These are phyloP conservation scores for Chrysoporthe austroafricana DNA, from an alignment of 2,329 filamentous ascomycete genomes.

Conservation along the genomic window DNA sequence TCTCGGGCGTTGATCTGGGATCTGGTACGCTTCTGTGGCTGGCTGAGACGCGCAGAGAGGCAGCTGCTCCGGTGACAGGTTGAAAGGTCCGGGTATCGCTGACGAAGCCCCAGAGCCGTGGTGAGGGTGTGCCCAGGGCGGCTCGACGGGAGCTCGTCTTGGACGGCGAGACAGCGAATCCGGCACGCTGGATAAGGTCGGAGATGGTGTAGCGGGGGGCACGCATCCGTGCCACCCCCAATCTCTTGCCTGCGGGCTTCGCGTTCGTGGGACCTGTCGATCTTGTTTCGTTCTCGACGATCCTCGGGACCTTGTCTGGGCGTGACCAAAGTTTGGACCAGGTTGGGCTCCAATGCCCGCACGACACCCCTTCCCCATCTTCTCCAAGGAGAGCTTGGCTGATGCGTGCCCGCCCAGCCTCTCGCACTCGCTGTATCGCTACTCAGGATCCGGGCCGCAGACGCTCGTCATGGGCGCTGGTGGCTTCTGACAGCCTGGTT, in stretches of 20 bases:
- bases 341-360: not conserved
- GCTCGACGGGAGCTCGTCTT: not conserved
- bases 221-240: not conserved
- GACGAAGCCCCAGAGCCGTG: not conserved
- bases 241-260: not conserved
- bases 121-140: not conserved
- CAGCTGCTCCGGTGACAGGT: too few relatives aligned
- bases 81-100: too few relatives aligned
- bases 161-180: not conserved
- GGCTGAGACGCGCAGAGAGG: too few relatives aligned
- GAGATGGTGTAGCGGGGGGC: not conserved
- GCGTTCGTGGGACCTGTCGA: not conserved
- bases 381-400: not conserved
- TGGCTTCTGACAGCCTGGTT: not conserved
- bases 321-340: not conserved
- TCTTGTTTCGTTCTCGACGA: constrained; percentile 3
- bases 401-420: not conserved
- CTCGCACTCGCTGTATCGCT: not conserved
- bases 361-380: not conserved
- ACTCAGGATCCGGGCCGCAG: not conserved
- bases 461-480: not conserved
- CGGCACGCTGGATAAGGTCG: constrained; percentile 1
- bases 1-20: not conserved
- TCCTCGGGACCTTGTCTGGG: not conserved
- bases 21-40: not conserved